Evolutionary conservation across 1,284 basidiomycete genomes (phyloP).

Genomic region (Coniophora puteana): DNA sequence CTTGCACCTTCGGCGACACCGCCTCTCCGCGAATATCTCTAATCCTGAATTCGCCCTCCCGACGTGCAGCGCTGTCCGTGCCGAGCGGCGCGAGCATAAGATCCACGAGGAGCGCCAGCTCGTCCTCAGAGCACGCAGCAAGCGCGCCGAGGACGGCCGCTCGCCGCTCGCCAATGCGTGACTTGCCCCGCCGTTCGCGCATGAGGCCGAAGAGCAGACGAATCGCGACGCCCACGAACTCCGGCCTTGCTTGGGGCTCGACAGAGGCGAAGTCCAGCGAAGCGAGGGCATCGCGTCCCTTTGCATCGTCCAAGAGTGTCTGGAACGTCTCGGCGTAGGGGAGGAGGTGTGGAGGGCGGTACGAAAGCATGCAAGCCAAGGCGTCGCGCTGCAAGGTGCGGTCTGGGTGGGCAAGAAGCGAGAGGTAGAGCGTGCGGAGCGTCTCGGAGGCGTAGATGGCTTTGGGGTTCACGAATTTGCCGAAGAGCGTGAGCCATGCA

Average conservation of each 20-base stretch:
- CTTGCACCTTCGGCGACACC: conserved; percentile 66
- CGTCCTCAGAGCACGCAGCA: conserved; percentile 67
- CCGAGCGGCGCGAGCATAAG: conserved; percentile 87
- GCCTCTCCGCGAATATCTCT: conserved; percentile 25
- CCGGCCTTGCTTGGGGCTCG: conserved; percentile 58
- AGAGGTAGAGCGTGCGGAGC: conserved; percentile 67
- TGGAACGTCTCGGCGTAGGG: conserved; percentile 69
- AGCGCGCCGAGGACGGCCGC: conserved; percentile 77
- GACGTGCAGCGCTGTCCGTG: conserved; percentile 24
- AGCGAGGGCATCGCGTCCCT: conserved; percentile 87
- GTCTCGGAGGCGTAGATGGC: conserved; percentile 71
- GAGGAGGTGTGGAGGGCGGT: conserved; percentile 69
- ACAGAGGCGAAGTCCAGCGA: conserved; percentile 68
- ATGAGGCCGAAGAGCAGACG: conserved; percentile 88
- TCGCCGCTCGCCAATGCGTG: conserved; percentile 71
- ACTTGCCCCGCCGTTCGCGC: conserved; percentile 76
- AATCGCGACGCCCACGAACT: conserved; percentile 74
- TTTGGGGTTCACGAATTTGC: conserved; percentile 90
- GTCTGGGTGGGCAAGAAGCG: conserved; percentile 87
- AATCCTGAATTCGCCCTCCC: conserved; percentile 25
- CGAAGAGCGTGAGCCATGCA: conserved; percentile 83
- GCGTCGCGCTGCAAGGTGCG: conserved; percentile 74
- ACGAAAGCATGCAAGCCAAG: conserved; percentile 80
- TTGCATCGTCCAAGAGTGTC: conserved; percentile 78
- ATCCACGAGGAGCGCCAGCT: conserved; percentile 78